These are phyloP conservation scores for Alisma plantagoaquatica DNA, from an alignment of 106 monocot genomes.

Conservation along the genomic window DNA sequence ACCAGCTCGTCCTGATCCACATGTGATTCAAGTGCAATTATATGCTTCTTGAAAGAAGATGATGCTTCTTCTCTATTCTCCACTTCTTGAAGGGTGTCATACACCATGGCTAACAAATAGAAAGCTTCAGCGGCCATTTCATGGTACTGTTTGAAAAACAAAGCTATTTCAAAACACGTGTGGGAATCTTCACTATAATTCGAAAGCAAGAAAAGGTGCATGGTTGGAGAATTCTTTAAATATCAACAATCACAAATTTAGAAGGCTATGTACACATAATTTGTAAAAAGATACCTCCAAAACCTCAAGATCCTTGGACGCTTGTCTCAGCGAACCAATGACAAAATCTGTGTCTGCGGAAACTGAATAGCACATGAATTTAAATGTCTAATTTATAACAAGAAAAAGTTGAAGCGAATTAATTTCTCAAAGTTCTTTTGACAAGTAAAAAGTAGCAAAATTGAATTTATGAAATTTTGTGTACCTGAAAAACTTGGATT, in stretches of 20 bases:
- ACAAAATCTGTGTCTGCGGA: slow-evolving; percentile 41
- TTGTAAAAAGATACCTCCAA: slow-evolving; percentile 78
- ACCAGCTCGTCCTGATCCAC: slow-evolving; percentile 22
- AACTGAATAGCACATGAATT: slow-evolving; percentile 25
- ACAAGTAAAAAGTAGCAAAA: not conserved
- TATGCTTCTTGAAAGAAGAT: slow-evolving; percentile 52
- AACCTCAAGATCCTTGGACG: slow-evolving; percentile 63
- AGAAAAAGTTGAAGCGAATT: not conserved
- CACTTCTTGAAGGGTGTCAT: slow-evolving; percentile 42
- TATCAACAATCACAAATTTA: no score
- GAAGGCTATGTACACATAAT: no score
- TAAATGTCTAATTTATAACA: no score
- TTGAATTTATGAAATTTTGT: not conserved
- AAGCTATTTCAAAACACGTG: not conserved
- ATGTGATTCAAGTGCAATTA: slow-evolving; percentile 41
- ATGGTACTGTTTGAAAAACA: slow-evolving; percentile 38
- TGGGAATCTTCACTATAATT: no score
- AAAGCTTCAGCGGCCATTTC: slow-evolving; percentile 89
- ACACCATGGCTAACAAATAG: slow-evolving; percentile 64
- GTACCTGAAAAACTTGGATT: slow-evolving; percentile 60
- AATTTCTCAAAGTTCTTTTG: not conserved
- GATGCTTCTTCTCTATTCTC: slow-evolving; percentile 77
- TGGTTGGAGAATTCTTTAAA: no score
- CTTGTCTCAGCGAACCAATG: slow-evolving; percentile 70
- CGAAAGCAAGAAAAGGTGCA: no score